Evolutionary conservation across 306 rosid genomes (phyloP).

Genomic region (Urtica urens): DNA sequence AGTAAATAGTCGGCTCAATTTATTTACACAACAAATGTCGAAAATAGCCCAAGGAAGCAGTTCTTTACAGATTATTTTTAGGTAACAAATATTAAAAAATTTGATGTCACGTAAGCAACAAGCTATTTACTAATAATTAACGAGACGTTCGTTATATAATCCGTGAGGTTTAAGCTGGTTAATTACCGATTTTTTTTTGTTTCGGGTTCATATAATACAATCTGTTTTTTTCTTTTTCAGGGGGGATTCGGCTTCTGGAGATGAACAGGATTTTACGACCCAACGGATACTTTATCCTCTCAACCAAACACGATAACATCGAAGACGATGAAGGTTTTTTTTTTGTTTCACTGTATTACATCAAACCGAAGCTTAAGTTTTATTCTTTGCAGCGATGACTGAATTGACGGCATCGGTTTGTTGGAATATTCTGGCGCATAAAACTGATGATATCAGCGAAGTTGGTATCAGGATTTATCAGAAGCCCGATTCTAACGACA

Average conservation of each 20-base stretch:
- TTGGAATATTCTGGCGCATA: slow-evolving; percentile 95
- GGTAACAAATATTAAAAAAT: no score
- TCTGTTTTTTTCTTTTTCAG: slow-evolving; percentile 25
- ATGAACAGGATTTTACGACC: slow-evolving; percentile 87
- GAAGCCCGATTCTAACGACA: slow-evolving; percentile 81
- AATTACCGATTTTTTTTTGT: slow-evolving; percentile 1
- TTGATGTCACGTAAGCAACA: no score
- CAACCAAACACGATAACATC: slow-evolving; percentile 61
- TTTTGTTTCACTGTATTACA: neutral
- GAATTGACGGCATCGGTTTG: slow-evolving; percentile 59
- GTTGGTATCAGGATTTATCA: slow-evolving; percentile 84
- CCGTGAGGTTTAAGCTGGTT: no score
- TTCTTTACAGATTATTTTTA: no score
- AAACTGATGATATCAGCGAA: slow-evolving; percentile 75
- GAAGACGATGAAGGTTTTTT: slow-evolving; percentile 87
- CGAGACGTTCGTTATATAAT: no score
- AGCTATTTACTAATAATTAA: no score
- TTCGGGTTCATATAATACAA: no score
- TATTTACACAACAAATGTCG: no score
- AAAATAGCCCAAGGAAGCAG: no score
- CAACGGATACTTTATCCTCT: slow-evolving; percentile 74
- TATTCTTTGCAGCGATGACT: slow-evolving; percentile 59
- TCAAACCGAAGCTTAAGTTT: no score
- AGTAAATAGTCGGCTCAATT: no score
- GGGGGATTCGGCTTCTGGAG: slow-evolving; percentile 83